Evolutionary conservation across 495 filamentous ascomycete species (phyloP).

Genomic region (Neurospora sp.): DNA sequence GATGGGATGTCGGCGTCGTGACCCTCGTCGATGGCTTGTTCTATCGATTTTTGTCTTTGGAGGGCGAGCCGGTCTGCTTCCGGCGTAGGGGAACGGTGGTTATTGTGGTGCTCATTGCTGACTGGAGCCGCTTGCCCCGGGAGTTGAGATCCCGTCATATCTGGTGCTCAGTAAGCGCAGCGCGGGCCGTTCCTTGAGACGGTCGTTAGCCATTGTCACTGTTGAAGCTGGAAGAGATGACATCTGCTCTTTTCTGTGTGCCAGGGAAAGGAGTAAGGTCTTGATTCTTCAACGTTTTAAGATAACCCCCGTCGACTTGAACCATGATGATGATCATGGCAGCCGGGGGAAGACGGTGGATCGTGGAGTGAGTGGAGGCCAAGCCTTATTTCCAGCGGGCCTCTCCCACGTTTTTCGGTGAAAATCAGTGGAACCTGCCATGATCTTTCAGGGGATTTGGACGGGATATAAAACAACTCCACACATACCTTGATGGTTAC

Average conservation of each 20-base stretch:
- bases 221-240: neutral
- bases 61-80: constrained; percentile 2
- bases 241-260: neutral
- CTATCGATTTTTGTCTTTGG: constrained; percentile 22
- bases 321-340: neutral
- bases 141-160: neutral
- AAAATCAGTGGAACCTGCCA: neutral
- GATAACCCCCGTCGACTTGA: neutral
- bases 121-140: neutral
- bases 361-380: neutral
- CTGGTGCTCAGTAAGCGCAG: neutral
- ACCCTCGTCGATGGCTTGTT: constrained; percentile 31
- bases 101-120: neutral
- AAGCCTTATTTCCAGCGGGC: neutral
- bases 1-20: constrained; percentile 43
- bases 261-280: neutral
- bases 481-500: neutral
- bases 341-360: neutral
- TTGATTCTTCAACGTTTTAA: neutral
- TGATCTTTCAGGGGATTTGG: neutral
- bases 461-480: neutral
- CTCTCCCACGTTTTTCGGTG: neutral
- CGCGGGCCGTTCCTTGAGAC: neutral
- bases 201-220: neutral
- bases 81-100: neutral